phyloP scores from a whole-genome alignment of 306 rosid genomes.

The Datisca glomerata region DNA sequence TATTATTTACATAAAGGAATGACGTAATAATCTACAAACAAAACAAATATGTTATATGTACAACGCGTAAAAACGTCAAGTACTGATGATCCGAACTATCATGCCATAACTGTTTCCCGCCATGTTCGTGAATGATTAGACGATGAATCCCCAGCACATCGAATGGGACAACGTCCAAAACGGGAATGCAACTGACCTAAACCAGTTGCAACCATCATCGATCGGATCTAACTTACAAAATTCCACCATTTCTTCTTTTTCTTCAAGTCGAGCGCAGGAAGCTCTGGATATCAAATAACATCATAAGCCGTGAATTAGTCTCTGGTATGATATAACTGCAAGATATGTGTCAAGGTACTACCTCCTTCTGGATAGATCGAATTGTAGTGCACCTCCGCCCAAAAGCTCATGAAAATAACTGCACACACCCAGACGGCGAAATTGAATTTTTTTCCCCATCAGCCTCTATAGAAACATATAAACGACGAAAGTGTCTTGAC shows the following conservation, averaged over 20 bases:
- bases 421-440: constrained; percentile 23
- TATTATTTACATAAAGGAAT: no score
- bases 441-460: no score
- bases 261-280: constrained; percentile 29
- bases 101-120: no score
- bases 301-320: neutral
- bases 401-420: constrained; percentile 96
- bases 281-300: constrained; percentile 16
- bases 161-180: no score
- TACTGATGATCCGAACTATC: no score
- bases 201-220: no score
- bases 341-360: constrained; percentile 7
- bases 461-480: neutral
- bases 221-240: constrained; percentile 19
- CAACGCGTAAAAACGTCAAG: no score
- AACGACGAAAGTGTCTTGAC: neutral
- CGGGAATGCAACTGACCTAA: no score
- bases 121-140: no score
- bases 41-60: no score
- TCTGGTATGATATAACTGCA: neutral
- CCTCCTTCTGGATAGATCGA: constrained; percentile 97
- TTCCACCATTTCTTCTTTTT: constrained; percentile 89
- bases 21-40: no score
- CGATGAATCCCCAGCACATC: no score
- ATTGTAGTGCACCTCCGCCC: constrained; percentile 99